A percentile compares a stretch with the other conserved stretches of the same genome.
Conservation (phyloP, 2,329 filamentous ascomycete genomes). For the Claviceps sp. region DNA sequence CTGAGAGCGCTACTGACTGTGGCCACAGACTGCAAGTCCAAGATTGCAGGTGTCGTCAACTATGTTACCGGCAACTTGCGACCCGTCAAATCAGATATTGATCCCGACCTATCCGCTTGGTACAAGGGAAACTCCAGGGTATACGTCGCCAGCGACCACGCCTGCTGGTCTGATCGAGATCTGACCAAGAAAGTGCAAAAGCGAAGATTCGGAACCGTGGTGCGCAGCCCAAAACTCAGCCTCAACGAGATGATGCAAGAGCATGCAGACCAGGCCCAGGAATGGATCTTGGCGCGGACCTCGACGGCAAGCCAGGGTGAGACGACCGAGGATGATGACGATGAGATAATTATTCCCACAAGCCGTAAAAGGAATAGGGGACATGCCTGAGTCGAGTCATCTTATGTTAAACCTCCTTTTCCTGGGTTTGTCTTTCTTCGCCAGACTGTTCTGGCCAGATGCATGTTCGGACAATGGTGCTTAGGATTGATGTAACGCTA, state of each 20-base stretch:
- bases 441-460: background rate
- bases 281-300: slow-evolving; percentile 35
- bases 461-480: background rate
- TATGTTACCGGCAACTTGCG: slow-evolving; percentile 70
- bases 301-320: slow-evolving; percentile 23
- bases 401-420: background rate
- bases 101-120: slow-evolving; percentile 63
- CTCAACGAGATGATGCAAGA: slow-evolving; percentile 43
- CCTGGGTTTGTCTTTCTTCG: background rate
- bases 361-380: background rate
- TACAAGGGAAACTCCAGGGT: slow-evolving; percentile 72
- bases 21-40: slow-evolving; percentile 45
- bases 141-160: slow-evolving; percentile 63
- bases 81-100: slow-evolving; percentile 65
- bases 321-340: slow-evolving; percentile 36
- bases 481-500: background rate
- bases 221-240: slow-evolving; percentile 33
- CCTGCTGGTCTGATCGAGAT: slow-evolving; percentile 57
- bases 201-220: slow-evolving; percentile 45
- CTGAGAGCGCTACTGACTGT: background rate
- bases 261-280: slow-evolving; percentile 36
- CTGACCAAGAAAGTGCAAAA: slow-evolving; percentile 45
- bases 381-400: background rate
- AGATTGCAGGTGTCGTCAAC: slow-evolving; percentile 60
- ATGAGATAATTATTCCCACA: background rate